Evolutionary conservation across 148 eudicot species (phyloP).

Genomic region (Rhododendron griersonianum): DNA sequence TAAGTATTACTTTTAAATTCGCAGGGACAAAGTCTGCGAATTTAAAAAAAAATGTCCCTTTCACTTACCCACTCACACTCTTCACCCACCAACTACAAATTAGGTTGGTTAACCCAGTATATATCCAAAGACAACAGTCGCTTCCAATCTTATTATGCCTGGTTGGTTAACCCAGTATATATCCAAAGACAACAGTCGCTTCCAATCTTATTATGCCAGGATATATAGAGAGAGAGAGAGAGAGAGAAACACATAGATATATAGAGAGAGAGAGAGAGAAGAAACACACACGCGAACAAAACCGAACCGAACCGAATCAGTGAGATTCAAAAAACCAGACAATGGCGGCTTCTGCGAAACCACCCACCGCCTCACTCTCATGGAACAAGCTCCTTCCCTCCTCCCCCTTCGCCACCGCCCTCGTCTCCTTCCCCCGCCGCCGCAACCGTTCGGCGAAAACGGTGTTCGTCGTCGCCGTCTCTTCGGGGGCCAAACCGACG

Average conservation of each 20-base stretch:
- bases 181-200: not conserved
- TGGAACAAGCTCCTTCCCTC: conserved; percentile 20
- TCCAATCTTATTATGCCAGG: not conserved
- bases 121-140: too few relatives aligned
- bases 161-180: too few relatives aligned
- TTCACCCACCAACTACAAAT: not conserved
- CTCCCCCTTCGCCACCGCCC: conserved; percentile 23
- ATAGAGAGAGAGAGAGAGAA: not conserved
- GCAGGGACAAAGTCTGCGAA: too few relatives aligned
- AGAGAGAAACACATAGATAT: not conserved
- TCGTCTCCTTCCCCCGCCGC: conserved; percentile 19
- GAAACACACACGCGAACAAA: not conserved
- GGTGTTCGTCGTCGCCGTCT: conserved; percentile 19
- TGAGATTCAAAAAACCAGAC: not conserved
- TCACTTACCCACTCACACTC: not conserved
- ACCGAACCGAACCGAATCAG: too few relatives aligned
- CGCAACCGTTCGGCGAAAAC: not conserved
- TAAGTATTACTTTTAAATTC: too few relatives aligned
- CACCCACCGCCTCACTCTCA: conserved; percentile 28
- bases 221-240: not conserved
- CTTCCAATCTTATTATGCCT: too few relatives aligned
- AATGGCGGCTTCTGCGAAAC: conserved; percentile 31
- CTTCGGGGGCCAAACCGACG: conserved; percentile 62
- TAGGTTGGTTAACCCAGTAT: not conserved
- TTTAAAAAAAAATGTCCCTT: not conserved